Evolutionary conservation across 139 green algal genomes (phyloP), one percentile per base, ranked within the genome.

Genomic region (Parachlorella kessleri): DNA sequence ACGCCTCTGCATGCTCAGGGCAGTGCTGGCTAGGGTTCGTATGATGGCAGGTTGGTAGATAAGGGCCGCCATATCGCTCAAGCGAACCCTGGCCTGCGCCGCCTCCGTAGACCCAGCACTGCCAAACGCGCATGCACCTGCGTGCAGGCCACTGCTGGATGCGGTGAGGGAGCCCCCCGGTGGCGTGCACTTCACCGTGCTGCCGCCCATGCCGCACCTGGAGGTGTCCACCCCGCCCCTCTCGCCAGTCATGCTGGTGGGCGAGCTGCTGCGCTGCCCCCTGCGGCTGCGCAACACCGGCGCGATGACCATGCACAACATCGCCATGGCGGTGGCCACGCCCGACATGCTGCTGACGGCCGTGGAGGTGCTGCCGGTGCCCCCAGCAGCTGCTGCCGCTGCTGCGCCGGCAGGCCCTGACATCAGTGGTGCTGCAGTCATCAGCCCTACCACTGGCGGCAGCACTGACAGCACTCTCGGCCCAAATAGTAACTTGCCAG

Each of bases 181-280:
- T 35, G 82, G 87, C 39, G 80, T 96, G 75, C 37, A 88, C 33
- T 83, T 93, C 70, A 38, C 67, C 23, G 87, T 95, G 54, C 66
- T 92, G 37, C 80, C 83, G 0, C 77, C 90, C 65, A 86, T 93
- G 89, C 91, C 90, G 3, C 85, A 85, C 4, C 81, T 96, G 72
- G 81, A 92, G 74, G 66, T 93, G 10, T 33, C 37, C 5, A 59
- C 48, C 32, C 32, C 63, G 7, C 42, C 55, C 26, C 79, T 90
- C 48, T 75, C 78, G 6, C 41, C 55, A 28, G 70, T 63, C 0
- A 32, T 89, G 48, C 77, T 90, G 33, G 85, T 71, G 14, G 87
- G 87, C 4, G 72, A 91, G 84, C 38, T 91, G 39, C 39, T 55
- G 35, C 63, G 70, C 5, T 78, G 55, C 70, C 38, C 36, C 2